Percentiles rank a stretch among this genome's conserved stretches.
Evolutionary conservation across 106 monocot species (phyloP).

Genomic region (Allium fistulosum): DNA sequence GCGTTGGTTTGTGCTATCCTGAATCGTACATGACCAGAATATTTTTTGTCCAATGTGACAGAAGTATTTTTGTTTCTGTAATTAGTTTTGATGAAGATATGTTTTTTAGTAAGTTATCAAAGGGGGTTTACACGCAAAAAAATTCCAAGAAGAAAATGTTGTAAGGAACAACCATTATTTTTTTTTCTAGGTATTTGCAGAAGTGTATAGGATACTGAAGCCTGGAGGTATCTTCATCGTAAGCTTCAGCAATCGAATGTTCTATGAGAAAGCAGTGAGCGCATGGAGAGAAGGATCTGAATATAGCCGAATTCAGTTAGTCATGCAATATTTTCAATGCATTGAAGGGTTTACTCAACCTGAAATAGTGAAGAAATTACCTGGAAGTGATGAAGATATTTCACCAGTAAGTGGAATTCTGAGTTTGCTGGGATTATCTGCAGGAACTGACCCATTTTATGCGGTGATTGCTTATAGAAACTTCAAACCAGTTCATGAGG

Average conservation of each 20-base stretch:
- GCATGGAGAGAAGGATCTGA: conserved; percentile 65
- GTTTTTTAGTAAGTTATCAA: no score
- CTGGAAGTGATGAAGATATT: conserved; percentile 8
- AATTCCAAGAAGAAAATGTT: no score
- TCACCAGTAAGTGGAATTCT: conserved; percentile 34
- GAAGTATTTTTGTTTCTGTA: no score
- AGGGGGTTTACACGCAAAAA: no score
- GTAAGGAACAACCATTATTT: no score
- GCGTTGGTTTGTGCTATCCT: no score
- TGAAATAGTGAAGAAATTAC: conserved; percentile 45
- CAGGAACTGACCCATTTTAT: conserved; percentile 62
- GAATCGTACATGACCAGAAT: no score
- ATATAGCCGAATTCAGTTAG: conserved; percentile 56
- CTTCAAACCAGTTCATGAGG: conserved; percentile 42
- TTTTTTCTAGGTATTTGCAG: conserved; percentile 52
- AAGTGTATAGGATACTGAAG: conserved; percentile 55
- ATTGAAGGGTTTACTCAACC: conserved; percentile 78
- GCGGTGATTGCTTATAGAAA: conserved; percentile 69
- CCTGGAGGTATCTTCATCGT: conserved; percentile 73
- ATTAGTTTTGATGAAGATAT: no score
- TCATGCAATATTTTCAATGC: conserved; percentile 60
- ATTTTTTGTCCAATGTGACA: no score
- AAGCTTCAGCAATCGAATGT: conserved; percentile 74
- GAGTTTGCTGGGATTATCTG: conserved; percentile 36
- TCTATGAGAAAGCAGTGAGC: conserved; percentile 70